These are phyloP conservation scores for Eucalyptus lansdowneana DNA, from an alignment of 345 rosid species.

Conservation along the genomic window DNA sequence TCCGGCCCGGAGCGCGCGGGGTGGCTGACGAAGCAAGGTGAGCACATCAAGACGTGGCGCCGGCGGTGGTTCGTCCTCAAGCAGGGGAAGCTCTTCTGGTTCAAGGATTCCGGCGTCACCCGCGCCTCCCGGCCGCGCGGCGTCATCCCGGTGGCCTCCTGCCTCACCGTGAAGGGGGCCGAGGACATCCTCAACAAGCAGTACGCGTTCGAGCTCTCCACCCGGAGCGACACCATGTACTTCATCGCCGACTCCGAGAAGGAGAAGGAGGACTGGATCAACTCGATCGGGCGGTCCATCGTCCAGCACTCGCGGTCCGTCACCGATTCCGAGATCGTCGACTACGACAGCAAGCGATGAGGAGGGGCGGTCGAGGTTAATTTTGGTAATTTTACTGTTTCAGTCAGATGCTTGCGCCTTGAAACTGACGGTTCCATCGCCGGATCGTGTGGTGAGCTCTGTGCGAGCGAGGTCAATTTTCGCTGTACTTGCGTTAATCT, in stretches of 20 bases:
- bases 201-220: conserved; percentile 52
- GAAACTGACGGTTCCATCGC: neutral
- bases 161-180: conserved; percentile 67
- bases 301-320: conserved; percentile 67
- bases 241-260: conserved; percentile 66
- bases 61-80: conserved; percentile 73
- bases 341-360: conserved; percentile 38
- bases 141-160: conserved; percentile 42
- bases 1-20: conserved; percentile 51
- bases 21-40: conserved; percentile 64
- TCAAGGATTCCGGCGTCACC: conserved; percentile 49
- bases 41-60: conserved; percentile 69
- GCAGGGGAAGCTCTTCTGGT: conserved; percentile 65
- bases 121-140: conserved; percentile 57
- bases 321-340: conserved; percentile 60
- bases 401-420: neutral
- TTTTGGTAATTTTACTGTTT: neutral
- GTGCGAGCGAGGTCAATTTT: neutral
- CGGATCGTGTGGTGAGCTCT: neutral
- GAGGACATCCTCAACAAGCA: conserved; percentile 54
- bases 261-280: conserved; percentile 80
- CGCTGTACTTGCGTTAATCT: neutral
- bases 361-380: neutral
- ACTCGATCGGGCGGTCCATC: conserved; percentile 62
- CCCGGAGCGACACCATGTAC: conserved; percentile 44